Evolutionary conservation across 805 yeast species (phyloP), one percentile per base, ranked within the genome.

Genomic region (Brettanomyces custersianus): DNA sequence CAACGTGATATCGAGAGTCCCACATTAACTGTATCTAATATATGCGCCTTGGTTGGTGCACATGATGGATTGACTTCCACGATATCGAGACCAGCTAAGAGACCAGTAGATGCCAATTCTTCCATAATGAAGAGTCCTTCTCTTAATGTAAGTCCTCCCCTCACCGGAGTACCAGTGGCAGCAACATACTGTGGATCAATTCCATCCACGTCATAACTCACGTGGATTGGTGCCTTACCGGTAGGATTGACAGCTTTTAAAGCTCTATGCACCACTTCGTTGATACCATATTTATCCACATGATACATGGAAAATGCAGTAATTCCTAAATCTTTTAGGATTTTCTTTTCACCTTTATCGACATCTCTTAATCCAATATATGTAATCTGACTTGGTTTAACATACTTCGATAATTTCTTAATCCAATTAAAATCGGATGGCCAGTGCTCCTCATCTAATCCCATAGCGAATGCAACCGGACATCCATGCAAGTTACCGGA

Each of bases 131-230:
- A 90, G 56, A 92, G 70, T 34, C 96, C 96, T 62, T 90, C 98
- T 63, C 98, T 75, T 59, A 90, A 70, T 7, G 96, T 80, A 45
- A 90, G 67, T 4, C 98, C 98, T 45, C 97, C 97, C 57, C 95
- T 78, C 12, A 90, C 98, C 29, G 96, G 90, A 1, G 98, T 92
- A 37, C 98, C 98, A 1, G 98, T 90, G 27, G 96, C 95, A 15
- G 96, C 96, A 11, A 92, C 96, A 54, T 68, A 87, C 42, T 77
- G 70, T 33, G 97, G 97, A 60, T 90, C 98, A 40, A 92, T 80
- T 29, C 96, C 96, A 61, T 90, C 98, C 30, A 90, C 96, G 55
- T 90, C 98, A 56, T 88, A 90, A 20, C 94, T 80, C 45, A 92
- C 62, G 65, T 90, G 96, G 43, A 92, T 70, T 34, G 98, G 97